Base-by-base conservation (phyloP, 345 rosid genomes). In the Erysimum cheiranthoides region DNA sequence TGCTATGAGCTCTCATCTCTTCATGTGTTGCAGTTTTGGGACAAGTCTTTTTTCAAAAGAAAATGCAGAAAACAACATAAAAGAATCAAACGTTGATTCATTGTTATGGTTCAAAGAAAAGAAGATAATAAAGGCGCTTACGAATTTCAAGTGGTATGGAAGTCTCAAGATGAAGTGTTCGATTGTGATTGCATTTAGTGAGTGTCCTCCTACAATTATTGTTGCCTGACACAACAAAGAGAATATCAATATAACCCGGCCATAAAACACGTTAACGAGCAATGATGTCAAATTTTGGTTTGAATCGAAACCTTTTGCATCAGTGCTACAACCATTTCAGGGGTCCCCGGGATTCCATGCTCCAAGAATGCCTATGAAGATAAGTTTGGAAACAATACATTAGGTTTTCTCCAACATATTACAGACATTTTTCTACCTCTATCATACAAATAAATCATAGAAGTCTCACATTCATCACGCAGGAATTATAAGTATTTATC, bases 121-220 rank as follows among this genome's bases (percentile, higher is more conserved):
- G 10, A 66, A 1, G 4, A 28, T n/a, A 17, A 7, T 0, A 38
- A 47, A 27, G 50, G 18, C 21, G 79, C 97, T 89, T 61, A 88
- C 98, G 54, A 92, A 92, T 78, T 92, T 95, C 46, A 89, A 83
- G 75, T 92, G 97, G 78, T 88, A 95, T 28, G 99, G 97, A 60
- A 95, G 86, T 71, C 99, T 88, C 85, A 90, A 72, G 71, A 95
- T 89, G 84, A 90, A 95, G 80, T 89, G 97, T 80, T 95, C 97
- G 0, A 95, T 92, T 43, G 96, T 90, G 56, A 89, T 85, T 14
- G 99, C 91, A 70, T 84, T 92, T 45, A 95, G 85, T 58, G 84
- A 68, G 71, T 84, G 88, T 60, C 93, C 97, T 30, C 96, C 97
- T 12, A 95, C 93, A 32, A 70, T 74, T 51, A 90, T 81, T 18